Base-by-base conservation (phyloP, 352 stramenopile species). In the Blastocystis sp. region DNA sequence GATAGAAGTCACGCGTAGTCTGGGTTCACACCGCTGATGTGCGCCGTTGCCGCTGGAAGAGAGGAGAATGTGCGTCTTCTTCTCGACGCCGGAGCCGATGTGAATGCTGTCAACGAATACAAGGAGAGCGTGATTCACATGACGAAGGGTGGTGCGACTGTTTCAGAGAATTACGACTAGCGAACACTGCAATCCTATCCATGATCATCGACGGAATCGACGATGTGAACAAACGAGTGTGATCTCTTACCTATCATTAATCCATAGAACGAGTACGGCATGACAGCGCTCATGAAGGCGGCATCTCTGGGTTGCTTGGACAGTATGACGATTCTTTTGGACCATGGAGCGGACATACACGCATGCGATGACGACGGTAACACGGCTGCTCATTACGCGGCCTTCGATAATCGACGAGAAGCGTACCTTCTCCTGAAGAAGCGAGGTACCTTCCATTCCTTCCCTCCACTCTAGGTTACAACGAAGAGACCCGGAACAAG, bases 91-190 rank as follows among this genome's bases (percentile, higher is more conserved):
- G 61, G 61, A 39, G 74, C 74, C 1, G 55, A 85, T 85, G 74
- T 85, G 24, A 85, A 85, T 41, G 31, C 51, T 19, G 74, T 69
- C n/a, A 85, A 85, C 37, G 74, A 85, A n/a, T 69, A 85, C 45
- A n/a, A 55, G 37, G 74, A 85, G 55, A 85, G 51, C 4, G 74
- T 85, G 59, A 16, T 85, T 16, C 74, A 85, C 29, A 85, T 85
- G 74, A 85, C 74, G 4, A 66, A 50, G 31, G 16, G 74, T 85
- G 26, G 2, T 19, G 0, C 10, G 29, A 26, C 1, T 12, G 45
- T 6, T 4, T 51, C 19, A 50, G 10, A 29, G 29, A n/a, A 45
- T 85, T 24, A 66, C 3, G n/a, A 21, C 16, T 24, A 85, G 74
- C 35, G 35, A 31, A 62, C 13, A 50, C 74, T 16, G 50, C 31